phyloP scores from a whole-genome alignment of 108 stramenopile genomes.

The Cyclostephanos invisitatus region DNA sequence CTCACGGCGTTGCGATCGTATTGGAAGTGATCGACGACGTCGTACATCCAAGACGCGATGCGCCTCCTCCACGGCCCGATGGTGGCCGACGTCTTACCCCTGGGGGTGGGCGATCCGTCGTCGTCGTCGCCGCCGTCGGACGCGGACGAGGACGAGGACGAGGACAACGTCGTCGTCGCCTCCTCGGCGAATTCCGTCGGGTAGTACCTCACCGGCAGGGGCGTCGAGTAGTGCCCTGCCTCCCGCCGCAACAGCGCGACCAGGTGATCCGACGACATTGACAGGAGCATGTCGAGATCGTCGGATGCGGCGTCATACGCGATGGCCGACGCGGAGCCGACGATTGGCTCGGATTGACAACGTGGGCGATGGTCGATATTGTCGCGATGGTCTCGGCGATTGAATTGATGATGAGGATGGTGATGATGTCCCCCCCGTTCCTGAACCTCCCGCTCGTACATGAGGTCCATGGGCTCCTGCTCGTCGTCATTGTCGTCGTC shows the following conservation, averaged over 20 bases:
- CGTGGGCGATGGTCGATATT: not conserved
- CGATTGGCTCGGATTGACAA: conserved; percentile 2
- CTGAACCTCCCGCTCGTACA: conserved; percentile 12
- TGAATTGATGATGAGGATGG: not conserved
- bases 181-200: conserved; percentile 43
- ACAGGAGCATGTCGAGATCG: not conserved
- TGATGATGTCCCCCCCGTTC: not conserved
- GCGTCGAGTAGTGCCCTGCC: conserved; percentile 29
- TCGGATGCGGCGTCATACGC: not conserved
- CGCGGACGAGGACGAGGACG: not conserved
- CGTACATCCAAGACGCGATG: conserved; percentile 39
- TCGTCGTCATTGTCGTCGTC: conserved; percentile 8
- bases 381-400: not conserved
- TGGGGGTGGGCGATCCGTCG: not conserved
- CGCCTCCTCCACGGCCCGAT: conserved; percentile 45
- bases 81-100: conserved; percentile 12
- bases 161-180: not conserved
- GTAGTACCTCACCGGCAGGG: conserved; percentile 32
- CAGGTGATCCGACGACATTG: conserved; percentile 26
- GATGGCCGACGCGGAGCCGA: not conserved
- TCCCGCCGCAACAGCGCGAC: conserved; percentile 39
- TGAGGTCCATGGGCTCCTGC: conserved; percentile 10
- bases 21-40: conserved; percentile 40
- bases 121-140: not conserved
- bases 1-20: conserved; percentile 35